phyloP scores from a whole-genome alignment of 1,284 basidiomycete species.

The Cryptococcus sp. region DNA sequence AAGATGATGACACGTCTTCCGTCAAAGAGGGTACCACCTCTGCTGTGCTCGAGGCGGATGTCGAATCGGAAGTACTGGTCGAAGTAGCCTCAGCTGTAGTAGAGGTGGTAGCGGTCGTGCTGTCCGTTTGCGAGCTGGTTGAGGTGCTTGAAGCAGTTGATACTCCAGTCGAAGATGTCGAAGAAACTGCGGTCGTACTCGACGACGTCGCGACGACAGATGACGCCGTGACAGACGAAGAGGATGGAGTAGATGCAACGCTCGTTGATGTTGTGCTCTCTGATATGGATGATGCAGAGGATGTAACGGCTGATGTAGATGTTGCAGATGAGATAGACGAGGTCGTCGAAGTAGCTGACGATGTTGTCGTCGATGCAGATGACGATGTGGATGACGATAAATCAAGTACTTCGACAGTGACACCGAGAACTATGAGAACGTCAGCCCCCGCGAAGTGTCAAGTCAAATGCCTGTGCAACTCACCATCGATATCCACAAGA shows the following conservation, averaged over 20 bases:
- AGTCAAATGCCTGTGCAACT: background rate
- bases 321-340: background rate
- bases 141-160: background rate
- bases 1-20: background rate
- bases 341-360: background rate
- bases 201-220: background rate
- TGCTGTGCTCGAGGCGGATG: background rate
- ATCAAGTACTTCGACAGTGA: background rate
- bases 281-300: background rate
- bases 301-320: background rate
- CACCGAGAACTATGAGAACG: slow-evolving; percentile 2
- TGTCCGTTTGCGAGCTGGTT: background rate
- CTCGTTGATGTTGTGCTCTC: background rate
- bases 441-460: background rate
- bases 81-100: background rate
- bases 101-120: background rate
- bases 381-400: background rate
- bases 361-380: slow-evolving; percentile 4
- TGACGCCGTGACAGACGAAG: background rate
- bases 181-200: background rate
- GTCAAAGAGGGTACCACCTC: background rate
- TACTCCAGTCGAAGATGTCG: background rate
- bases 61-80: too few species aligned
- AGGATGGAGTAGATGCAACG: background rate
- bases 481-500: slow-evolving; percentile 9